Base-by-base conservation (phyloP, 1,139 yeast species). In the Blastobotrys indianensis region DNA sequence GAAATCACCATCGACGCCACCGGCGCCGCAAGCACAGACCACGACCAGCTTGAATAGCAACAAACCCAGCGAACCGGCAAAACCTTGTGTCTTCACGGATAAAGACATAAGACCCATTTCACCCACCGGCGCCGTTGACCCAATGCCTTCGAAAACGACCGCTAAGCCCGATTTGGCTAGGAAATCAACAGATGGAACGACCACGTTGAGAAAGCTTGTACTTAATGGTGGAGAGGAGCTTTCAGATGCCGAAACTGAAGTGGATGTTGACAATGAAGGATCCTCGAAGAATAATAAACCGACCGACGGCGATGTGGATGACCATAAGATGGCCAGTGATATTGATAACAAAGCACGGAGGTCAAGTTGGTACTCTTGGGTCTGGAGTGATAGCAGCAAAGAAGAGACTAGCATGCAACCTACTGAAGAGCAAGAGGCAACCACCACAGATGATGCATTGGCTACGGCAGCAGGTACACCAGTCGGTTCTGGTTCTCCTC, bases 281-380 rank as follows among this genome's bases (percentile, higher is more conserved):
- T 4, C 6, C 25, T 20, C 25, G 7, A 20, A 20, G 25, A 7
- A 20, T 20, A 4, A 4, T 4, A 20, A 4, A 20, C 6, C 7
- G 25, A 7, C 25, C 25, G 7, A 7, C 25, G 25, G 7, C 25
- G 25, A 20, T 4, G 7, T 20, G 25, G 25, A 7, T 20, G 25
- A 20, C 4, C 25, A 4, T 4, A 20, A 7, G 25, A 20, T 7
- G 7, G 7, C 25, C 4, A 20, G 25, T 20, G 25, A 20, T 4
- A 20, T 20, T 4, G 25, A 20, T 7, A 7, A 20, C 25, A 20
- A 20, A 9, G 29, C 12, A 4, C 39, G 31, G 9, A 42, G 37
- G 20, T 7, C 30, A n/a, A 42, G 42, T 15, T 47, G 50, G 50
- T 47, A 47, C 41, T 47, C 50, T 13, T 47, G 47, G 47, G 37